phyloP scores from a whole-genome alignment of 441 rosid species.

The Pelargonium citronellum region DNA sequence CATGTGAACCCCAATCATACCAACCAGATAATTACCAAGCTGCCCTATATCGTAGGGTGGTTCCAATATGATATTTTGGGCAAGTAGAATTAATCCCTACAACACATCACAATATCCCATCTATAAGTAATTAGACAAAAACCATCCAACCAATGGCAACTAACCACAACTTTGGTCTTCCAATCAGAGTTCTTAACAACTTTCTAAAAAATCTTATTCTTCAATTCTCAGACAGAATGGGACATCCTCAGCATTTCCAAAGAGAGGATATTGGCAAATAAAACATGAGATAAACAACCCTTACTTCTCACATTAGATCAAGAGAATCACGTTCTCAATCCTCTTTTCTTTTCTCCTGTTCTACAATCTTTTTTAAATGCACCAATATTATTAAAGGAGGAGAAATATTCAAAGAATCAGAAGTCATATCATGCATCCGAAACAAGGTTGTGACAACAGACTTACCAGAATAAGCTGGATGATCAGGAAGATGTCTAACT shows the following conservation, averaged over 20 bases:
- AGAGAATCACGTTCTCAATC: neutral
- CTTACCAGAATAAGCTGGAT: conserved; percentile 64
- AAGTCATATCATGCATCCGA: conserved; percentile 2
- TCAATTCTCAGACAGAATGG: neutral
- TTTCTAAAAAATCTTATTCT: neutral
- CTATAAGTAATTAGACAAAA: neutral
- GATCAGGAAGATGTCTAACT: conserved; percentile 75
- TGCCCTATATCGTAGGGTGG: neutral
- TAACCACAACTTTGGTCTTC: neutral
- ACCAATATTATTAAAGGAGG: neutral
- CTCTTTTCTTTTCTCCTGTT: conserved; percentile 4
- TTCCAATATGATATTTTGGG: neutral
- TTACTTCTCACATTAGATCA: neutral
- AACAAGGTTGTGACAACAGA: conserved; percentile 13
- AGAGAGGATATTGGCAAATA: neutral
- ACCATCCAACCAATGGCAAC: neutral
- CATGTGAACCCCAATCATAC: neutral
- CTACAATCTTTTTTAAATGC: neutral
- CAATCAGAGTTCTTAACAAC: neutral
- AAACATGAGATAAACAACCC: neutral
- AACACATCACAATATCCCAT: neutral
- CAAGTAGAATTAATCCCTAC: neutral
- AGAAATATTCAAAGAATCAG: conserved; percentile 7
- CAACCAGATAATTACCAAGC: neutral
- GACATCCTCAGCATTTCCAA: conserved; percentile 2